phyloP scores from a whole-genome alignment of 176 grass and related monocot genomes.

The Melocanna baccifera region DNA sequence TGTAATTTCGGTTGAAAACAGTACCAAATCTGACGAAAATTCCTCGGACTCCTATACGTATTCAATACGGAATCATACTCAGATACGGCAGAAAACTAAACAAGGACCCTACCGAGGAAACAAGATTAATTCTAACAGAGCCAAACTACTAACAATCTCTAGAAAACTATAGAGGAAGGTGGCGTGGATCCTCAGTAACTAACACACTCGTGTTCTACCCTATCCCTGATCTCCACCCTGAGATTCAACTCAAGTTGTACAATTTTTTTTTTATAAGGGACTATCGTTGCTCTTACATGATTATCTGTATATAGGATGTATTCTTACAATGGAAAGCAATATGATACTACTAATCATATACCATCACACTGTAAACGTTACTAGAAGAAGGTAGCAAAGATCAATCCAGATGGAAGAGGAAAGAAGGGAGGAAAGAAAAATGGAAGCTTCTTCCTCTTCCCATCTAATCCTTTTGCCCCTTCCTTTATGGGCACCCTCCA shows the following conservation, averaged over 20 bases:
- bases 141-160: not conserved
- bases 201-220: not conserved
- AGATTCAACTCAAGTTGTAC: not conserved
- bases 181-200: not conserved
- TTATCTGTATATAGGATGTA: not conserved
- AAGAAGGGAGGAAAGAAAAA: not conserved
- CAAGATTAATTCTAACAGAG: no score
- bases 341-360: not conserved
- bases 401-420: not conserved
- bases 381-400: not conserved
- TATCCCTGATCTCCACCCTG: not conserved
- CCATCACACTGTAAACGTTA: not conserved
- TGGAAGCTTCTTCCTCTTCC: not conserved
- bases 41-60: no score
- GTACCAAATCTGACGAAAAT: no score
- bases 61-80: no score
- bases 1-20: no score
- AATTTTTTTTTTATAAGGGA: not conserved
- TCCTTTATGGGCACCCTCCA: conserved; percentile 25
- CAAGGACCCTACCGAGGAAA: no score
- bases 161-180: not conserved
- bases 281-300: not conserved
- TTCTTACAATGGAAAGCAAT: not conserved
- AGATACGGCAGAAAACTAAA: no score
- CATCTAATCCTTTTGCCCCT: conserved; percentile 18